Percentiles rank a stretch among this genome's conserved stretches.
These are phyloP conservation scores for Pythium graminicola DNA, from an alignment of 352 stramenopile species.

Conservation along the genomic window DNA sequence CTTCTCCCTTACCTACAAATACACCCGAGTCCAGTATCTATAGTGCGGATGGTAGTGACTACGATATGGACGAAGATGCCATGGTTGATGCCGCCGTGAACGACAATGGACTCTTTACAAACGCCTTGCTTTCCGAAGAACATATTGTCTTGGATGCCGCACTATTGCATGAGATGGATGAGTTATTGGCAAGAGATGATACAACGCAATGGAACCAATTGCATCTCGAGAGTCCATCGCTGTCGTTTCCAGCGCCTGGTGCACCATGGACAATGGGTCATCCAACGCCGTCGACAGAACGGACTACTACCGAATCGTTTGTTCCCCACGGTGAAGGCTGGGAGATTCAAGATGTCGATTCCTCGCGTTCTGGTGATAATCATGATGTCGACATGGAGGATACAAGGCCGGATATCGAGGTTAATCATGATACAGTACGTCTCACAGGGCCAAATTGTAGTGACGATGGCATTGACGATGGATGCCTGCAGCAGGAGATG, in stretches of 20 bases:
- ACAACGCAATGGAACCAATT: constrained; percentile 11
- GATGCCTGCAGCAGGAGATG: constrained; percentile 15
- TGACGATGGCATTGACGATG: not conserved
- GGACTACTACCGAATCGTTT: not conserved
- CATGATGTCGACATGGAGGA: constrained; percentile 3
- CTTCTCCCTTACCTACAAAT: not conserved
- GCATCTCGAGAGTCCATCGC: constrained; percentile 17
- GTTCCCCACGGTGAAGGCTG: constrained; percentile 3
- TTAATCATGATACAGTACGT: not conserved
- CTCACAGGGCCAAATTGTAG: not conserved
- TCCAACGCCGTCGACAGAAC: not conserved
- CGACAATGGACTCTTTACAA: constrained; percentile 7
- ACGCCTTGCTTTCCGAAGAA: constrained; percentile 5
- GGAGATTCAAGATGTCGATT: not conserved
- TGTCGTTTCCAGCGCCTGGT: constrained; percentile 1
- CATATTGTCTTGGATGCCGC: constrained; percentile 10
- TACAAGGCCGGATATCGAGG: not conserved
- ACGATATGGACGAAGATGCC: constrained; percentile 7
- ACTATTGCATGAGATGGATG: constrained; percentile 23
- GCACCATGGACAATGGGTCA: constrained; percentile 2
- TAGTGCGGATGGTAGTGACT: not conserved
- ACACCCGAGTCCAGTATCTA: not conserved
- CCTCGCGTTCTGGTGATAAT: not conserved
- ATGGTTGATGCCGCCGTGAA: constrained; percentile 13
- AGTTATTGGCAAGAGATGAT: constrained; percentile 10